These are phyloP conservation scores for Yarrowia deformans DNA, from an alignment of 805 yeast species.

Conservation along the genomic window DNA sequence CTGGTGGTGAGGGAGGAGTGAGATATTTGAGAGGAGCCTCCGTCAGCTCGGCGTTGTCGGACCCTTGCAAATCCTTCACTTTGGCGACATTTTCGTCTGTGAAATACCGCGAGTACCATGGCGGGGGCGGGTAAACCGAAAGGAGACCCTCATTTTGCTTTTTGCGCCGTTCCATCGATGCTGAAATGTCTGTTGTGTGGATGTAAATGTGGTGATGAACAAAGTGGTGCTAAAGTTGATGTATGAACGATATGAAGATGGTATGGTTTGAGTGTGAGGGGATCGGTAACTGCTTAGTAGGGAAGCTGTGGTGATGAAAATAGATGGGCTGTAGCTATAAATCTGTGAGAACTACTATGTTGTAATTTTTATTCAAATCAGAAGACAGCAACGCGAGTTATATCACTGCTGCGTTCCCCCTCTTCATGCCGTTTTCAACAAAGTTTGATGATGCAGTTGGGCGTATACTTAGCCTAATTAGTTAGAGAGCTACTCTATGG, in stretches of 20 bases:
- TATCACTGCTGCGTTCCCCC: too few species aligned
- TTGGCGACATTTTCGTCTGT: slow-evolving; percentile 69
- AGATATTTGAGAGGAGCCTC: slow-evolving; percentile 43
- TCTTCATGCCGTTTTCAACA: too few species aligned
- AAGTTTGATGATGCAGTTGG: too few species aligned
- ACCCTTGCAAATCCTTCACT: slow-evolving; percentile 38
- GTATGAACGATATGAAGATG: neutral
- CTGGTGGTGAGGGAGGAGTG: slow-evolving; percentile 51
- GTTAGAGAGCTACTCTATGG: too few species aligned
- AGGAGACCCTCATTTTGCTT: slow-evolving; percentile 54
- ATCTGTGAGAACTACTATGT: too few species aligned
- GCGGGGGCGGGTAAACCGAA: slow-evolving; percentile 94
- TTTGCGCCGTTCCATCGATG: slow-evolving; percentile 38
- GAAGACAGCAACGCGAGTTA: too few species aligned
- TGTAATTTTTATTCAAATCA: too few species aligned
- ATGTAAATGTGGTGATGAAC: neutral
- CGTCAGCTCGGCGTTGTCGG: slow-evolving; percentile 40
- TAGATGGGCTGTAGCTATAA: too few species aligned
- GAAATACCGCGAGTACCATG: slow-evolving; percentile 77
- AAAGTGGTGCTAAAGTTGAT: slow-evolving; percentile 19
- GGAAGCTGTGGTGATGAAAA: too few species aligned
- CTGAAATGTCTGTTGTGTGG: neutral
- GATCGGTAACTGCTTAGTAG: too few species aligned
- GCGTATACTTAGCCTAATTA: too few species aligned
- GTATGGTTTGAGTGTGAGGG: too few species aligned